phyloP scores from a whole-genome alignment of 495 filamentous ascomycete genomes.

The Aspergillus incahuasiensis region DNA sequence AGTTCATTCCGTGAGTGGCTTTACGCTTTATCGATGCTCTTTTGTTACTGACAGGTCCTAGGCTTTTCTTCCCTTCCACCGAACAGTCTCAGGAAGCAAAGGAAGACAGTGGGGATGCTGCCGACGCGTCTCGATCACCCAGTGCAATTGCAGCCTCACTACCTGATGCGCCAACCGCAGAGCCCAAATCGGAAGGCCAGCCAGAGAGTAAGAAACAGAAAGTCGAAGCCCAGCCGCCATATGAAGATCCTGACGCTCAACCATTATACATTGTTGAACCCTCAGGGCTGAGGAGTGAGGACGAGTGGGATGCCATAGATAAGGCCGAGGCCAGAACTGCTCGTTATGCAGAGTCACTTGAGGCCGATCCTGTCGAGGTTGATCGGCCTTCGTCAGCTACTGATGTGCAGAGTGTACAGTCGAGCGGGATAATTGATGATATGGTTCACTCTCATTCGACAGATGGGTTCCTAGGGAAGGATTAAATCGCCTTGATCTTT shows the following conservation, averaged over 20 bases:
- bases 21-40: too few species aligned
- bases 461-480: slow-evolving; percentile 21
- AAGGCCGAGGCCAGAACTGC: slow-evolving; percentile 17
- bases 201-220: slow-evolving; percentile 31
- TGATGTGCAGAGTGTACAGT: slow-evolving; percentile 31
- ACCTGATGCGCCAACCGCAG: slow-evolving; percentile 27
- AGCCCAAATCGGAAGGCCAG: slow-evolving; percentile 23
- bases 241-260: slow-evolving; percentile 8
- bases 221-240: neutral
- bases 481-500: slow-evolving; percentile 6
- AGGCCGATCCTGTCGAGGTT: slow-evolving; percentile 28
- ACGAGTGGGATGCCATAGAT: slow-evolving; percentile 39
- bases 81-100: slow-evolving; percentile 22
- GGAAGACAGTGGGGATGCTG: neutral
- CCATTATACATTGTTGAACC: neutral
- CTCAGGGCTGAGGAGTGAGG: slow-evolving; percentile 22
- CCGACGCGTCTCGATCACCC: slow-evolving; percentile 13
- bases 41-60: slow-evolving; percentile 7
- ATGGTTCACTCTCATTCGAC: slow-evolving; percentile 20
- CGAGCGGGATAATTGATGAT: slow-evolving; percentile 26
- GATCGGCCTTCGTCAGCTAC: slow-evolving; percentile 22
- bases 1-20: slow-evolving; percentile 69
- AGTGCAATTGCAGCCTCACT: slow-evolving; percentile 23
- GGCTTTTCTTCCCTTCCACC: slow-evolving; percentile 31
- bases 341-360: slow-evolving; percentile 20